phyloP scores from a whole-genome alignment of 2,329 filamentous ascomycete genomes.

The Dryadomyces quercivorus region DNA sequence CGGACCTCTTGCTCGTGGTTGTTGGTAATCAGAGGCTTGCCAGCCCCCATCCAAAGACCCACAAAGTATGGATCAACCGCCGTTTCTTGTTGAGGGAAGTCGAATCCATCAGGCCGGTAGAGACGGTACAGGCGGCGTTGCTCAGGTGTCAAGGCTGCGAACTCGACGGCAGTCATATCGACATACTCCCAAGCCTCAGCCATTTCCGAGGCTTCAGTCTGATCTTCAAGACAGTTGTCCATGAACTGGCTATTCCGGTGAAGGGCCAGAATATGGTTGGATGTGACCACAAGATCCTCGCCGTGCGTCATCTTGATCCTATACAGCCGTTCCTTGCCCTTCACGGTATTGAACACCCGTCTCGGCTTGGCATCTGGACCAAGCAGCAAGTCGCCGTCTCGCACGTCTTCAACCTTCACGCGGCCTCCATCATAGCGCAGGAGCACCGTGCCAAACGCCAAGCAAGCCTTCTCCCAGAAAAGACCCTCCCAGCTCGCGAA shows the following conservation, averaged over 20 bases:
- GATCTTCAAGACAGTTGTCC: no score
- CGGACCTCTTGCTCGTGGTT: background rate
- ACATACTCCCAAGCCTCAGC: background rate
- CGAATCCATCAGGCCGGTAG: background rate
- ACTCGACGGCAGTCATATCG: background rate
- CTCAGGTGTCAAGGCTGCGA: background rate
- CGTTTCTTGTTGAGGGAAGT: background rate
- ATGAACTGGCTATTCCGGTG: background rate
- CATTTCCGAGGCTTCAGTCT: background rate
- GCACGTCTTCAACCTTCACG: slow-evolving; percentile 34
- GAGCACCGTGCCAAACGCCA: slow-evolving; percentile 12
- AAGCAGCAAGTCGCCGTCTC: slow-evolving; percentile 34
- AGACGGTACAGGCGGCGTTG: background rate
- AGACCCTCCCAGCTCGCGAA: slow-evolving; percentile 96
- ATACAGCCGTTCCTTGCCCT: slow-evolving; percentile 29
- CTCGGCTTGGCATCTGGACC: slow-evolving; percentile 34
- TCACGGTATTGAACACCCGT: slow-evolving; percentile 36
- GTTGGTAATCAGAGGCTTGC: background rate
- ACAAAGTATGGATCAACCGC: background rate
- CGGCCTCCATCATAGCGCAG: slow-evolving; percentile 28
- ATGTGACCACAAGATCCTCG: slow-evolving; percentile 33
- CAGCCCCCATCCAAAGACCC: background rate
- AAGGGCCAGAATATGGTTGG: slow-evolving; percentile 22
- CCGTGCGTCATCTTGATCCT: slow-evolving; percentile 29
- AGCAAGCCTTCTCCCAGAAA: slow-evolving; percentile 64